A percentile compares a stretch with the other conserved stretches of the same genome.
Conservation (phyloP, 1,284 basidiomycete genomes). For the Amylostereum chailletii region DNA sequence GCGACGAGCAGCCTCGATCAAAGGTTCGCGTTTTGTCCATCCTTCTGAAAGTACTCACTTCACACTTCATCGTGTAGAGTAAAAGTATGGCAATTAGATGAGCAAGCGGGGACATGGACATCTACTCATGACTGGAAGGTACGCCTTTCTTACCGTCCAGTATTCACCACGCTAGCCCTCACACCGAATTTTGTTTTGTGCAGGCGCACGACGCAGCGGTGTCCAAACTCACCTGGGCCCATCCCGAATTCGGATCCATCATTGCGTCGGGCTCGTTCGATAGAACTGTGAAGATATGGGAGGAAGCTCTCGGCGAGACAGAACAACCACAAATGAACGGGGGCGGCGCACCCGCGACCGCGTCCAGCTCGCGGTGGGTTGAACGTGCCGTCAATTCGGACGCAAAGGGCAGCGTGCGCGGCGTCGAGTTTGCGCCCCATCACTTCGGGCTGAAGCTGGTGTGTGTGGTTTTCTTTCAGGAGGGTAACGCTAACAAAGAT, state of each 20-base stretch:
- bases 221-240: conserved; percentile 79
- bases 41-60: conserved; percentile 1
- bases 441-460: conserved; percentile 84
- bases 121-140: conserved; percentile 87
- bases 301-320: conserved; percentile 44
- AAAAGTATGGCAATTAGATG: conserved; percentile 75
- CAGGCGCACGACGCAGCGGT: conserved; percentile 88
- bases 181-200: background rate
- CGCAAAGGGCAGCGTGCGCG: conserved; percentile 75
- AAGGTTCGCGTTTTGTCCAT: conserved; percentile 31
- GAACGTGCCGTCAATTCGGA: conserved; percentile 74
- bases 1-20: conserved; percentile 76
- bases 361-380: conserved; percentile 48
- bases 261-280: conserved; percentile 84
- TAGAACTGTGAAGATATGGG: conserved; percentile 86
- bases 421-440: conserved; percentile 79
- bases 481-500: background rate
- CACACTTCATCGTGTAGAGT: conserved; percentile 38
- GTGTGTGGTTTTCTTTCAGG: conserved; percentile 20
- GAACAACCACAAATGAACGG: conserved; percentile 26
- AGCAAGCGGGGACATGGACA: conserved; percentile 61
- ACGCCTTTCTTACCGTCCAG: conserved; percentile 9
- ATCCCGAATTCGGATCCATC: conserved; percentile 82
- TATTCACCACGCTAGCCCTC: conserved; percentile 1
- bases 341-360: conserved; percentile 16